phyloP scores from a whole-genome alignment of 768 basidiomycete species.

The Lentinula edodes region DNA sequence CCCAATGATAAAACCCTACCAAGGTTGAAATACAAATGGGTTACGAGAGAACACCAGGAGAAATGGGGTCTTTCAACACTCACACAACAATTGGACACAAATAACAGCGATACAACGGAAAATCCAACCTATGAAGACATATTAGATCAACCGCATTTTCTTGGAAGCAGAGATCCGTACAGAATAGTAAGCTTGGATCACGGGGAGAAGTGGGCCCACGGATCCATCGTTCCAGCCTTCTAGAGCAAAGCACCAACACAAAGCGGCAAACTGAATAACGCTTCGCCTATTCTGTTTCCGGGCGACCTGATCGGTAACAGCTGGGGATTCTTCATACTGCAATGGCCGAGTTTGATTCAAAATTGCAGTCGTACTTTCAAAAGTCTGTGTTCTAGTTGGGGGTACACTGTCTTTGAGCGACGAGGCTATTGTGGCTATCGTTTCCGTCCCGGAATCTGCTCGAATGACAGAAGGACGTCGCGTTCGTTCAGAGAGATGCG shows the following conservation, averaged over 20 bases:
- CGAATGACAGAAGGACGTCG: neutral
- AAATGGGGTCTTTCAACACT: neutral
- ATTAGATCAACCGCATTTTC: neutral
- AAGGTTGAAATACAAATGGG: neutral
- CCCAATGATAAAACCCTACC: conserved; percentile 39
- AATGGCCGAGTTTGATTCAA: neutral
- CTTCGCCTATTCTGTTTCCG: neutral
- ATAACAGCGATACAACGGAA: neutral
- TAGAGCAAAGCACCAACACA: conserved; percentile 54
- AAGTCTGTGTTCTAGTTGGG: neutral
- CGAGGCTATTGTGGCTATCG: neutral
- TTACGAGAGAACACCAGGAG: neutral
- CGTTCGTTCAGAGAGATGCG: neutral
- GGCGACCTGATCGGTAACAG: neutral
- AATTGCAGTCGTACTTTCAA: neutral
- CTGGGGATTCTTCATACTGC: neutral
- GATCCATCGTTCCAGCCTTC: conserved; percentile 81
- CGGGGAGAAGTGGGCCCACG: conserved; percentile 68
- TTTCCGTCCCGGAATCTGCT: neutral
- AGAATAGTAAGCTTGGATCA: conserved; percentile 13
- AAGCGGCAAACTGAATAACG: conserved; percentile 44
- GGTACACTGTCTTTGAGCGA: neutral
- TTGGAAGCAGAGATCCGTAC: neutral
- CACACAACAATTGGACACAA: conserved; percentile 1
- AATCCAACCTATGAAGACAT: conserved; percentile 1